Evolutionary conservation across 371 early-diverging fungal genomes (phyloP), one percentile per base, ranked within the genome.

Genomic region (Apophysomyces sp.): DNA sequence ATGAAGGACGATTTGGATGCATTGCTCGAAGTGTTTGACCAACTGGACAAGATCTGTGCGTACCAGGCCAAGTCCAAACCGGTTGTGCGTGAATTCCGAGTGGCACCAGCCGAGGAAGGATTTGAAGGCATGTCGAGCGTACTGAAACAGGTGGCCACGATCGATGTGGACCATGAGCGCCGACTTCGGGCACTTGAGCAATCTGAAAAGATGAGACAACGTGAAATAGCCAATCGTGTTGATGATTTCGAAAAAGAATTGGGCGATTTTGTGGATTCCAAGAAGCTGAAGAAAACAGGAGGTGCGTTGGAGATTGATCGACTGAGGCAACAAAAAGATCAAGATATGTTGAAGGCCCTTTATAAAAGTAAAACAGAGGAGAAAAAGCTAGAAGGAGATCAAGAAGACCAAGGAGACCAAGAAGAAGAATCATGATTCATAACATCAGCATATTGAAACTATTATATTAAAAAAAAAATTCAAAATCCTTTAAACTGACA

Each of bases 201-300:
- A 55, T 82, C 88, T 27, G 87, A 89, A 57, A 84, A 83, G 66
- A 62, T 87, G 70, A 78, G 92, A 12, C 80, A 82, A 56, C 77
- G 82, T 44, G 92, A 91, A 58, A 68, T 89, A 39, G 83, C 82
- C 4, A 77, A 84, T 55, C 73, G 83, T 32, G 81, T 88, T 55
- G 86, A 90, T 56, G 90, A 89, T 53, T 92, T 92, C 73, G 90
- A 89, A 58, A 75, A 84, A 27, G 92, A 92, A 52, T 56, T 92
- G 62, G 72, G 83, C 3, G 68, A 75, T 0, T 92, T 92, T 77
- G 92, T 92, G 8, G 77, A 78, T 1, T 34, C 74, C 15, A 84
- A 77, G 37, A 88, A 87, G 68, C 60, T 92, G 52, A 78, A 85
- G 41, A 89, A 89, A 76, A 92, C 91, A 0, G 92, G 92, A 4